Base-by-base conservation (phyloP, 106 monocot genomes). In the Apostasia shenzhenica region DNA sequence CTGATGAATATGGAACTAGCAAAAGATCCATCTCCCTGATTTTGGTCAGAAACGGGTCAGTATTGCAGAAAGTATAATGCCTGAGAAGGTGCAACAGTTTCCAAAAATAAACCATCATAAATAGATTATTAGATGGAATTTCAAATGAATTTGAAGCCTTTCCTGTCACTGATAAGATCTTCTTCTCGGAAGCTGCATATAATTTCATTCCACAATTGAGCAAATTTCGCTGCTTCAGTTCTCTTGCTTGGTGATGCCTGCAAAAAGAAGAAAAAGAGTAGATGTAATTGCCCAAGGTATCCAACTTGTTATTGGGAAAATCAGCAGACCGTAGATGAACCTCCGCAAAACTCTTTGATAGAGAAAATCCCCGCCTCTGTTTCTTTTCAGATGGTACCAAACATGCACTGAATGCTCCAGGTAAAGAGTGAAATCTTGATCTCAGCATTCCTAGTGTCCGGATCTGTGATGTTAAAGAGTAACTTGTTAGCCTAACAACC, bases 171-270 rank as follows among this genome's bases (percentile, higher is more conserved):
- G 73, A 99, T 93, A 48, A 93, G 74, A 53, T 99, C 99, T 76
- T 99, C 99, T 81, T 93, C 93, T 60, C 99, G 78, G 73, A 99
- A 99, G 83, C 87, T 93, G 54, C 90, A 85, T 75, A 99, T 86
- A 41, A 99, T 79, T 83, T 99, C 99, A 88, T 99, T 99, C 99
- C 99, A 99, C 55, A 99, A 68, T 69, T 99, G 99, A 79, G 93
- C 85, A 83, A 99, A 99, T 44, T 93, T 99, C 55, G 99, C 99
- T 71, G 90, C 90, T 65, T 99, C 93, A 62, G 81, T 90, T 82
- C 93, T 93, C 74, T 89, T 93, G 68, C 77, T 85, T 59, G 99
- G 85, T 56, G 92, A 83, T 79, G 67, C 92, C 97, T 97, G 78
- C 56, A 81, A 60, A 53, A 43, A 43, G 26, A 26, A 26, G 2